These are phyloP conservation scores for Phytophthora crassamura DNA, from an alignment of 352 stramenopile species.

Conservation along the genomic window DNA sequence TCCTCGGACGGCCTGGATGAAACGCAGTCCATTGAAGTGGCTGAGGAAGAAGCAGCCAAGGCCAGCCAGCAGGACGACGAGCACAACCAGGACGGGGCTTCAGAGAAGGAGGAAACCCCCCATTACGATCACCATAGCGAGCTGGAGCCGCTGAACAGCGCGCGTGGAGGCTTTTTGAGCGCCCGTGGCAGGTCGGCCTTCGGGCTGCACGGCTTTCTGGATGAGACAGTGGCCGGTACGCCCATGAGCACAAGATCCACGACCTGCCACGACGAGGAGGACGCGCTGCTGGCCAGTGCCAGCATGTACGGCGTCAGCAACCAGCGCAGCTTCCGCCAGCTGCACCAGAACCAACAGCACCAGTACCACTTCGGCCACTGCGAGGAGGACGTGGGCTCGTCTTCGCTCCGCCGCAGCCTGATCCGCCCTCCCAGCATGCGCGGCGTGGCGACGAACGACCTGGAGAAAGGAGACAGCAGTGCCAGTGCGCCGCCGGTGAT, in stretches of 20 bases:
- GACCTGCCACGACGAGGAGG: conserved; percentile 74
- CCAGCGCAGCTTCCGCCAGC: conserved; percentile 72
- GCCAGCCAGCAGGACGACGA: conserved; percentile 4
- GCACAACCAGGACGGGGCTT: conserved; percentile 2
- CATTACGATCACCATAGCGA: conserved; percentile 16
- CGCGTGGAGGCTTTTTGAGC: conserved; percentile 34
- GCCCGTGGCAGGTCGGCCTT: conserved; percentile 28
- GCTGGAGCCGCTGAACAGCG: conserved; percentile 38
- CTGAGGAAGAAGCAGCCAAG: conserved; percentile 25
- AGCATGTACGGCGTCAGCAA: conserved; percentile 74
- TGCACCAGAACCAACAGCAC: conserved; percentile 74
- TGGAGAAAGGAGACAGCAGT: conserved; percentile 27
- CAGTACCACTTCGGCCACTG: conserved; percentile 66
- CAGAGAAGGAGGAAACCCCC: neutral
- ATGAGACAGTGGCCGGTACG: conserved; percentile 51
- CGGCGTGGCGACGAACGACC: conserved; percentile 21
- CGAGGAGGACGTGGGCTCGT: conserved; percentile 52
- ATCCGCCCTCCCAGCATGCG: conserved; percentile 37
- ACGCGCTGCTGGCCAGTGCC: conserved; percentile 74
- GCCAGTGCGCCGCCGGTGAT: conserved; percentile 16
- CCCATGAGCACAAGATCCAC: conserved; percentile 62
- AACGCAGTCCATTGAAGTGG: conserved; percentile 47
- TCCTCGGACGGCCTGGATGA: conserved; percentile 57
- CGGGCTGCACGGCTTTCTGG: conserved; percentile 43
- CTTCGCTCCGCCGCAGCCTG: conserved; percentile 45